Conservation (phyloP, 768 basidiomycete genomes). For the Suillus plorans region DNA sequence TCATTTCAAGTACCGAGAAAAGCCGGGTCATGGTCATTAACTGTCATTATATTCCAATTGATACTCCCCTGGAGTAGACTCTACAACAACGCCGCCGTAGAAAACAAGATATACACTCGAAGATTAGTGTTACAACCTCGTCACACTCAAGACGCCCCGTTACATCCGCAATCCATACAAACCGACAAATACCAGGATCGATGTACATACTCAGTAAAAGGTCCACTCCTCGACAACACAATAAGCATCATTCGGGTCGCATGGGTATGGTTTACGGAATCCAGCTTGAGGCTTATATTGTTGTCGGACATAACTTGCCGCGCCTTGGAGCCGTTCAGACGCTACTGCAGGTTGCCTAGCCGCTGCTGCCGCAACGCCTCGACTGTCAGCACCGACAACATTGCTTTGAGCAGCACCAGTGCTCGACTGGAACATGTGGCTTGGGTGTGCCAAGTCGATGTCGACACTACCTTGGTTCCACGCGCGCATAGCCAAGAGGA, state of each 20-base stretch:
- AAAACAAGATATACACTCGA: slow-evolving; percentile 24
- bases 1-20: slow-evolving; percentile 21
- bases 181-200: background rate
- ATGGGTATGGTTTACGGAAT: slow-evolving; percentile 48
- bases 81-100: slow-evolving; percentile 12
- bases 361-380: slow-evolving; percentile 24
- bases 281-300: slow-evolving; percentile 28
- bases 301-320: slow-evolving; percentile 21
- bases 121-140: slow-evolving; percentile 6
- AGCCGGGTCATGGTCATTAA: slow-evolving; percentile 5
- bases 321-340: slow-evolving; percentile 17
- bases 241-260: slow-evolving; percentile 57
- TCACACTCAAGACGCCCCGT: background rate
- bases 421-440: slow-evolving; percentile 32
- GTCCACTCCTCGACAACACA: slow-evolving; percentile 75
- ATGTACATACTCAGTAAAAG: slow-evolving; percentile 35
- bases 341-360: slow-evolving; percentile 16
- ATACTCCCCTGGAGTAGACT: slow-evolving; percentile 13
- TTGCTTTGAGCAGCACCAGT: slow-evolving; percentile 34
- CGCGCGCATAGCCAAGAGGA: slow-evolving; percentile 43
- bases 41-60: background rate
- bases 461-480: slow-evolving; percentile 32
- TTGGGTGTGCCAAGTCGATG: slow-evolving; percentile 28
- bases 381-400: slow-evolving; percentile 32
- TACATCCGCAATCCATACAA: background rate